Evolutionary conservation across 208 protist genomes (phyloP), one percentile per base, ranked within the genome.

Genomic region (Trypanosoma conorhini): DNA sequence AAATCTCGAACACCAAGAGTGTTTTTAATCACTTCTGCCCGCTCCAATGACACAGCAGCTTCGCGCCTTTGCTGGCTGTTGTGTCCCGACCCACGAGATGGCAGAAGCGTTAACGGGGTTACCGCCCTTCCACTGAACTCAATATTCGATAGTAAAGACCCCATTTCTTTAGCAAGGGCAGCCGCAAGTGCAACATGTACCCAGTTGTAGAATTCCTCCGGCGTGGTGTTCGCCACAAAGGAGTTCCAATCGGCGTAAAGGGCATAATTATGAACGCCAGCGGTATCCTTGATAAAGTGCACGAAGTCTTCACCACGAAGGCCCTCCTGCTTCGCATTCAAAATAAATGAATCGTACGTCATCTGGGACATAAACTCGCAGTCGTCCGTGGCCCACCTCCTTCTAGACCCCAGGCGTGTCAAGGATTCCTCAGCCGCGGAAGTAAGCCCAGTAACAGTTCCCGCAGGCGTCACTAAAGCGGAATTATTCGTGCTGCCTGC

Each of bases 121-220:
- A 0, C 0, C 26, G n/a, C 13, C 35, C 13, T 31, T n/a, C 3
- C 33, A 66, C 3, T 19, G 2, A 59, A 35, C 10, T 59, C 30
- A 13, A 19, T 12, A 48, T 5, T 61, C 4, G 33, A 69, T 8
- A 51, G 9, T 38, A 69, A 48, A 19, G n/a, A 19, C 44, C 46
- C 24, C 31, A 92, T 52, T 46, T 77, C 67, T 17, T 60, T 63
- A 10, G 65, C 55, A 19, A 93, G 67, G 55, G 77, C 58, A 56
- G 75, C 78, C 55, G 80, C 74, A 50, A 93, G 59, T 17, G 87
- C 76, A 48, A 81, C 66, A 38, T 74, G 75, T 13, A 89, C 63
- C 70, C 83, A 88, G 15, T 62, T 61, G 40, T 67, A 74, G 64
- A 92, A 92, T 61, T 95, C 90, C 17, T 80, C 73, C 21, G 85